Percentiles rank a stretch among this genome's conserved stretches.
These are phyloP conservation scores for Gaertneriomyces sp. DNA, from an alignment of 192 early-diverging fungal species.

Conservation along the genomic window DNA sequence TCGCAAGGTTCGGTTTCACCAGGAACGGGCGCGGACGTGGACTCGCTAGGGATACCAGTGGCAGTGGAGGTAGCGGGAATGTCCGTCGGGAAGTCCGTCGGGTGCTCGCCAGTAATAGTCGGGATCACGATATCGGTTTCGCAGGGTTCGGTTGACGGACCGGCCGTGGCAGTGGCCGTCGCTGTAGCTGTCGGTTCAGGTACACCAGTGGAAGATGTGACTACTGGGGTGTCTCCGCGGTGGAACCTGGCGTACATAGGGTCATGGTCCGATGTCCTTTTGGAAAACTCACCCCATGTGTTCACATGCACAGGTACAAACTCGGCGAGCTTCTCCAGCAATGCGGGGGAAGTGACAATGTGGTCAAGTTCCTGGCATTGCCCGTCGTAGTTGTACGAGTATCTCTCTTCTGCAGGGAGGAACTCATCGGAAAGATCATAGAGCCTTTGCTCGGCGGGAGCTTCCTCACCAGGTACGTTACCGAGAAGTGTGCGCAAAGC, in stretches of 20 bases:
- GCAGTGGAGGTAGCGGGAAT: too few species aligned
- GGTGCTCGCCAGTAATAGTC: too few species aligned
- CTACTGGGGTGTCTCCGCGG: constrained; percentile 1
- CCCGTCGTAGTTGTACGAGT: constrained; percentile 26
- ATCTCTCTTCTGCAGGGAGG: constrained; percentile 15
- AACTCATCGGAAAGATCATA: constrained; percentile 12
- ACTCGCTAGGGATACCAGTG: too few species aligned
- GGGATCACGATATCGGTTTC: too few species aligned
- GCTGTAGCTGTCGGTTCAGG: too few species aligned
- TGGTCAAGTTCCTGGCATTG: constrained; percentile 24
- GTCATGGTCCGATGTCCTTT: constrained; percentile 20
- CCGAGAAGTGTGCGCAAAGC: constrained; percentile 9
- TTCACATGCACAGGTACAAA: constrained; percentile 19
- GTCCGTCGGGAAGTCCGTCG: too few species aligned
- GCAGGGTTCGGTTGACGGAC: neutral
- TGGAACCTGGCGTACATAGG: constrained; percentile 14
- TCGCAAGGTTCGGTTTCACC: too few species aligned
- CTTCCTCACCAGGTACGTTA: neutral
- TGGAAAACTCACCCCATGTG: constrained; percentile 16
- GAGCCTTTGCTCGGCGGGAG: constrained; percentile 1
- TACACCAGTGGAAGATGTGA: neutral
- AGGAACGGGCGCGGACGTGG: too few species aligned
- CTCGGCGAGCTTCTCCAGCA: neutral
- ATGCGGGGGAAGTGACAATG: constrained; percentile 1
- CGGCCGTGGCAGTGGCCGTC: constrained; percentile 3